Evolutionary conservation across 2,329 filamentous ascomycete genomes (phyloP).

Genomic region (Penicillium glabrum): DNA sequence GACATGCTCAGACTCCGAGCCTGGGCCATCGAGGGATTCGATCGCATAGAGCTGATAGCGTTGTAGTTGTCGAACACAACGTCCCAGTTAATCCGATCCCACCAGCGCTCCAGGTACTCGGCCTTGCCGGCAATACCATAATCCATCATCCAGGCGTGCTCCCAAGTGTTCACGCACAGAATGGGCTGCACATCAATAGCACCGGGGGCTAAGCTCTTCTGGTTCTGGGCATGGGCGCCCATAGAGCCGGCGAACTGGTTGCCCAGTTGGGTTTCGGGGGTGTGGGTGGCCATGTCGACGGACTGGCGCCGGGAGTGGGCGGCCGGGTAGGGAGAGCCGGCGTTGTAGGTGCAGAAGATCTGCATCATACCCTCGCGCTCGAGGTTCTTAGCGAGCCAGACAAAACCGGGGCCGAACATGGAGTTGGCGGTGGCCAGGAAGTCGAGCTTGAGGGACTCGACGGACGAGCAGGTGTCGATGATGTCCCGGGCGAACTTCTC

Average conservation of each 20-base stretch:
- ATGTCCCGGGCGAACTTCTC: constrained; percentile 59
- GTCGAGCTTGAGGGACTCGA: constrained; percentile 77
- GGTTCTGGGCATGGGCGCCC: constrained; percentile 33
- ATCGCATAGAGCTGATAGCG: constrained; percentile 27
- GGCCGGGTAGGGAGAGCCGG: constrained; percentile 81
- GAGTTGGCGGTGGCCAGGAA: constrained; percentile 76
- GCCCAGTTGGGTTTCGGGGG: constrained; percentile 32
- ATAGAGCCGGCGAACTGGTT: constrained; percentile 39
- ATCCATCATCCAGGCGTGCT: constrained; percentile 87
- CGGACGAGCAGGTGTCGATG: constrained; percentile 71
- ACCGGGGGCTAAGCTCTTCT: constrained; percentile 40
- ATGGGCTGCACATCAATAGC: constrained; percentile 66
- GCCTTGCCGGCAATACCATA: constrained; percentile 76
- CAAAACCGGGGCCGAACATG: constrained; percentile 97
- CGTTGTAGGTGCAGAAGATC: constrained; percentile 85
- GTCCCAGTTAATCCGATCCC: constrained; percentile 83
- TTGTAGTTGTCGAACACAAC: constrained; percentile 58
- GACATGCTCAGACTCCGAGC: constrained; percentile 29
- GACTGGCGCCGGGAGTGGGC: constrained; percentile 76
- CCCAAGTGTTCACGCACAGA: constrained; percentile 93
- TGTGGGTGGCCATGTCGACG: constrained; percentile 47
- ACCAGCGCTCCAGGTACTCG: constrained; percentile 77
- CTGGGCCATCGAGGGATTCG: constrained; percentile 19
- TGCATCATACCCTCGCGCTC: constrained; percentile 53
- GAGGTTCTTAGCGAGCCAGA: constrained; percentile 78